phyloP scores from a whole-genome alignment of 176 grass and related monocot species.

The Aegilops bicornis region DNA sequence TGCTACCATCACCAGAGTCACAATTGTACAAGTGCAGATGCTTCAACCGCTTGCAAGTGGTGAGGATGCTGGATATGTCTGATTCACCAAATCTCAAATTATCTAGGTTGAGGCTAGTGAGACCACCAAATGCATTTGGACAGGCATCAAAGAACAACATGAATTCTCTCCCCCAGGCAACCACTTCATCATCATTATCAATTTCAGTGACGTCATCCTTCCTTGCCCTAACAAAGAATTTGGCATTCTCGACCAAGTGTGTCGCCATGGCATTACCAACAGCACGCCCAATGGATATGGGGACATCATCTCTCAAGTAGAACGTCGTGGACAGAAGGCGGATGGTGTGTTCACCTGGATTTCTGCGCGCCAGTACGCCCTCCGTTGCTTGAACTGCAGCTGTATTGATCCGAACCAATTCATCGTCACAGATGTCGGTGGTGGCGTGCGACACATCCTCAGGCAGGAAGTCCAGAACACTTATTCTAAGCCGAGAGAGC shows the following conservation, averaged over 20 bases:
- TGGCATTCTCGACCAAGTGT: no score
- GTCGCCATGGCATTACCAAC: no score
- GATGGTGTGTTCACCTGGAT: not conserved
- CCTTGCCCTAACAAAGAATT: no score
- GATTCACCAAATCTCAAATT: not conserved
- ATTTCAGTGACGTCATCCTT: no score
- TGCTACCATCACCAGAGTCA: not conserved
- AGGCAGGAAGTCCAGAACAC: no score
- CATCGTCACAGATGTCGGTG: not conserved
- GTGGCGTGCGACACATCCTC: not conserved
- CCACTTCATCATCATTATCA: no score
- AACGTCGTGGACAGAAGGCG: no score
- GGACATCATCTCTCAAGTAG: no score
- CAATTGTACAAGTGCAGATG: not conserved
- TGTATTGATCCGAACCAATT: not conserved
- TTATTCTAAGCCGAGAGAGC: not conserved
- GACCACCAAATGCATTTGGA: not conserved
- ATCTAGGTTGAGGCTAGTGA: not conserved
- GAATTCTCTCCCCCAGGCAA: no score
- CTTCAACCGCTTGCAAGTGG: not conserved
- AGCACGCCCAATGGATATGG: no score
- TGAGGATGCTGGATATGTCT: not conserved
- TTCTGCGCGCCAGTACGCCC: not conserved
- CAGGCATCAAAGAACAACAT: no score
- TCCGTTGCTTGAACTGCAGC: not conserved